Percentiles rank a stretch among this genome's conserved stretches.
These are phyloP conservation scores for Salix koriyanagi DNA, from an alignment of 345 rosid genomes.

Conservation along the genomic window DNA sequence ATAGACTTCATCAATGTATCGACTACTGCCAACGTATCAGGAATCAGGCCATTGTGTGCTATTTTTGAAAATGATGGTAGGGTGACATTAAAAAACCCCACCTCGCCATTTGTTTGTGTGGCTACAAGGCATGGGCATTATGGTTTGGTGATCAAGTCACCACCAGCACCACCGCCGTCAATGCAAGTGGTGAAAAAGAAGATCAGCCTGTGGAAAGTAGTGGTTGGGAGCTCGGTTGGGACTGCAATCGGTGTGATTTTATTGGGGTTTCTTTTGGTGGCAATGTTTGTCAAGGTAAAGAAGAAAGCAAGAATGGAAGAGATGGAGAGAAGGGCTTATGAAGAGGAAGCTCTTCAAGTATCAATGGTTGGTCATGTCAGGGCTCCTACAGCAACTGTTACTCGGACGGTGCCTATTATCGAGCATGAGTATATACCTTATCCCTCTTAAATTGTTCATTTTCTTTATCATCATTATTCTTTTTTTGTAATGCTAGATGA, in stretches of 20 bases:
- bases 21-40: constrained; percentile 20
- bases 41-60: constrained; percentile 56
- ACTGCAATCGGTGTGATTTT: constrained; percentile 57
- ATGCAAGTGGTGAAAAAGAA: constrained; percentile 23
- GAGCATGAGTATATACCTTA: constrained; percentile 53
- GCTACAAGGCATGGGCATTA: constrained; percentile 72
- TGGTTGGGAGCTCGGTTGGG: constrained; percentile 73
- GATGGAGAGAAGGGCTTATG: constrained; percentile 82
- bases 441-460: constrained; percentile 29
- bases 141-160: constrained; percentile 54
- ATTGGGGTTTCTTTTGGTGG: constrained; percentile 63
- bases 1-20: constrained; percentile 49
- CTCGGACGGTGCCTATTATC: constrained; percentile 62
- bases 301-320: constrained; percentile 72
- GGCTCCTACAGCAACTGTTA: constrained; percentile 61
- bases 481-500: constrained; percentile 32
- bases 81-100: constrained; percentile 45
- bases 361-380: constrained; percentile 90
- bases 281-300: constrained; percentile 64
- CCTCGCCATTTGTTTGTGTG: constrained; percentile 50
- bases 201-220: constrained; percentile 71
- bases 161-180: constrained; percentile 16
- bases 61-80: constrained; percentile 60
- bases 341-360: constrained; percentile 89
- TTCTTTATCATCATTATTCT: constrained; percentile 24